Evolutionary conservation across 2,329 filamentous ascomycete species (phyloP).

Genomic region (Lojkania enalia): DNA sequence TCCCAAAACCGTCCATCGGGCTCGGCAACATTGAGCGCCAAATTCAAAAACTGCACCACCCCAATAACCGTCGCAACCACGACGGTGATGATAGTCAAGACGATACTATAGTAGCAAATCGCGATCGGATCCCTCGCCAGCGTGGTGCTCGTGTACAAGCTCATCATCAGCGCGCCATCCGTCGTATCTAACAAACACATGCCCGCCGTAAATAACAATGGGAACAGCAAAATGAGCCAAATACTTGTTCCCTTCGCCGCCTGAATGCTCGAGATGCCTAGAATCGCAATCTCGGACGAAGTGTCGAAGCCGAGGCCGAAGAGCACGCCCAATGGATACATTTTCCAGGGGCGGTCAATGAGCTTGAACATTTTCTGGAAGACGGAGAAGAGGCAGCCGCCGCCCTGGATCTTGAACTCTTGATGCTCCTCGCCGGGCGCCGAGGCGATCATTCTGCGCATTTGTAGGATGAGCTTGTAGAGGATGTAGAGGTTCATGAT

Average conservation of each 20-base stretch:
- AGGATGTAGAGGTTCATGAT: constrained; percentile 85
- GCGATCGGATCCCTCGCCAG: constrained; percentile 83
- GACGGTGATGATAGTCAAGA: constrained; percentile 82
- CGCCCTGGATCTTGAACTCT: constrained; percentile 72
- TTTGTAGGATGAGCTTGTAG: constrained; percentile 71
- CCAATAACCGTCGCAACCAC: constrained; percentile 85
- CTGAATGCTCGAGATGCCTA: constrained; percentile 88
- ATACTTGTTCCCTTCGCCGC: constrained; percentile 83
- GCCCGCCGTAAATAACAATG: constrained; percentile 85
- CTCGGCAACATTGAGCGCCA: constrained; percentile 75
- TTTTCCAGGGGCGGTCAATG: constrained; percentile 81
- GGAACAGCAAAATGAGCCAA: constrained; percentile 93
- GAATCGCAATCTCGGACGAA: constrained; percentile 86
- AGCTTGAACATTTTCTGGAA: constrained; percentile 78
- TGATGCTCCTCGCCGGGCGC: constrained; percentile 52
- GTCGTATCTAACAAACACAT: constrained; percentile 95
- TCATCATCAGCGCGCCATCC: constrained; percentile 94
- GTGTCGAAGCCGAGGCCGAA: constrained; percentile 94
- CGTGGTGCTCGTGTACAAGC: constrained; percentile 79
- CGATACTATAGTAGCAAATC: constrained; percentile 90
- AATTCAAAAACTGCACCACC: constrained; percentile 77
- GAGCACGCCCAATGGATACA: constrained; percentile 86
- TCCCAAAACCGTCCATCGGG: constrained; percentile 86
- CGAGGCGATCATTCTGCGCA: constrained; percentile 63
- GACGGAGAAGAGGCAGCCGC: constrained; percentile 71